These are phyloP conservation scores for Apiotrichum montevideense DNA, from an alignment of 1,284 basidiomycete genomes.

Conservation along the genomic window DNA sequence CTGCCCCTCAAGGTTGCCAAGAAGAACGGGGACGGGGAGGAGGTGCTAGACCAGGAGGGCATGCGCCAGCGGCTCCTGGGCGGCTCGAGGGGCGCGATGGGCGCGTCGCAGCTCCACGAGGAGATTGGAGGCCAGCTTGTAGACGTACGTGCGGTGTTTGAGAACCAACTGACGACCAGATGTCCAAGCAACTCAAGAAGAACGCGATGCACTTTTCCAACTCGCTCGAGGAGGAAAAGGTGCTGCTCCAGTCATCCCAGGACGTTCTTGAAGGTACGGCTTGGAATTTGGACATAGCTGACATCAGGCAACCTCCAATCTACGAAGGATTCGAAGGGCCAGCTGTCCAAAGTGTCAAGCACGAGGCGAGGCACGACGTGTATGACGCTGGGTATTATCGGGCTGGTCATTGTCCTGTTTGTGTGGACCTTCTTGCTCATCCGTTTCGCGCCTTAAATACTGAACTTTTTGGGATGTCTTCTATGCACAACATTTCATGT, in stretches of 20 bases:
- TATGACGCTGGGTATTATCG: slow-evolving; percentile 40
- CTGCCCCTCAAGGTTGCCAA: slow-evolving; percentile 24
- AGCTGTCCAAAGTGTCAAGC: slow-evolving; percentile 37
- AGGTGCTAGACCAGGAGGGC: slow-evolving; percentile 8
- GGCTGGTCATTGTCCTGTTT: slow-evolving; percentile 42
- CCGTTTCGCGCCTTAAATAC: slow-evolving; percentile 30
- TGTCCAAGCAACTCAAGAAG: slow-evolving; percentile 46
- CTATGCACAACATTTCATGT: too few species aligned
- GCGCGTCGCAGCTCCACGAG: slow-evolving; percentile 43
- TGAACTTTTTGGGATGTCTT: too few species aligned
- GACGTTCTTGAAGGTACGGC: slow-evolving; percentile 43
- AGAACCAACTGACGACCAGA: slow-evolving; percentile 24
- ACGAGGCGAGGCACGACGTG: slow-evolving; percentile 46
- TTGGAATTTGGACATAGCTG: background rate
- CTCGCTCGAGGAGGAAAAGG: slow-evolving; percentile 46
- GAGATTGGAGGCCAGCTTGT: slow-evolving; percentile 47
- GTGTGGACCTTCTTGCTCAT: slow-evolving; percentile 49
- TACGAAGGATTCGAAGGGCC: slow-evolving; percentile 40
- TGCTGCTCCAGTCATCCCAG: slow-evolving; percentile 38
- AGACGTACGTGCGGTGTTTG: slow-evolving; percentile 29
- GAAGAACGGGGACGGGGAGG: background rate
- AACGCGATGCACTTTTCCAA: slow-evolving; percentile 46
- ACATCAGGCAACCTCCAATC: slow-evolving; percentile 37
- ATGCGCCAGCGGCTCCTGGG: slow-evolving; percentile 16
- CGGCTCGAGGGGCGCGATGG: slow-evolving; percentile 16